A percentile compares a stretch with the other conserved stretches of the same genome.
These are phyloP conservation scores for Penicillium sp. DNA, from an alignment of 2,329 filamentous ascomycete species.

Conservation along the genomic window DNA sequence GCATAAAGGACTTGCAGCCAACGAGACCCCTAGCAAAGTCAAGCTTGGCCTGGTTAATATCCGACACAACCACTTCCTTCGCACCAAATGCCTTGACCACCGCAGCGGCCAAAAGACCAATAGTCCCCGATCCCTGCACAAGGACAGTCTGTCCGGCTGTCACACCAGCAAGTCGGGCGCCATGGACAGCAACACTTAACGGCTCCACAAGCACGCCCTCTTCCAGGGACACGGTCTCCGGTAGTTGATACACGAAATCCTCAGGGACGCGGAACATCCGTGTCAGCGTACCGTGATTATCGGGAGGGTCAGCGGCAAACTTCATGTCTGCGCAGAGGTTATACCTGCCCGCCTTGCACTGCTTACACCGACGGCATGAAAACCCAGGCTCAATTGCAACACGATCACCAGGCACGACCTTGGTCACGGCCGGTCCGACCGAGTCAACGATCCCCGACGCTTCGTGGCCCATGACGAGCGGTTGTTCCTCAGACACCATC, in stretches of 20 bases:
- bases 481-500: constrained; percentile 39
- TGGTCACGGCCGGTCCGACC: constrained; percentile 1
- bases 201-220: constrained; percentile 31
- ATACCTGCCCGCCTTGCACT: constrained; percentile 41
- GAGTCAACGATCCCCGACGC: constrained; percentile 28
- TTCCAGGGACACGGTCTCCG: constrained; percentile 36
- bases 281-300: constrained; percentile 39
- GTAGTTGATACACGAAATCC: constrained; percentile 42
- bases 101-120: not conserved
- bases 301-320: constrained; percentile 42
- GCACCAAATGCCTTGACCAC: not conserved
- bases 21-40: constrained; percentile 4
- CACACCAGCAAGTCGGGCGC: constrained; percentile 4
- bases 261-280: constrained; percentile 38
- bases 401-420: constrained; percentile 26
- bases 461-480: constrained; percentile 39
- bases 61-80: not conserved
- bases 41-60: constrained; percentile 3
- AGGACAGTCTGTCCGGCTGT: constrained; percentile 6
- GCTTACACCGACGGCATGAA: constrained; percentile 35
- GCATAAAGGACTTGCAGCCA: not conserved
- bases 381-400: constrained; percentile 25
- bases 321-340: constrained; percentile 43
- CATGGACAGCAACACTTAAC: constrained; percentile 9
- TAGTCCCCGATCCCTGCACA: constrained; percentile 8